Conservation (phyloP, 1,139 yeast genomes). For the Debaryomyces robertsiae region DNA sequence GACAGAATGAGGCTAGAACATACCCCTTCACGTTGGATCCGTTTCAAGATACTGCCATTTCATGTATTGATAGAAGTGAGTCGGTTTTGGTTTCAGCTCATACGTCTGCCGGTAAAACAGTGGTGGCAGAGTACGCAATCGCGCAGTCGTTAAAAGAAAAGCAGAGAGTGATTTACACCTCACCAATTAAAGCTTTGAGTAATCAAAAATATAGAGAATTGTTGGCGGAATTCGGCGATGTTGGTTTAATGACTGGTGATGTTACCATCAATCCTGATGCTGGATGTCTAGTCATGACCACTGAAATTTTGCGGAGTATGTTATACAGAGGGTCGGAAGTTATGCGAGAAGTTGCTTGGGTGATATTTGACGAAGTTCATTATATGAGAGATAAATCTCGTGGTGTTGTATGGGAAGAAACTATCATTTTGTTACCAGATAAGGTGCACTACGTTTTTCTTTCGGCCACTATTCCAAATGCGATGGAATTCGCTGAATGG, state of each 20-base stretch:
- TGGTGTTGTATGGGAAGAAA: constrained; percentile 99
- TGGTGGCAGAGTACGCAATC: constrained; percentile 97
- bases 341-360: constrained; percentile 97
- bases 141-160: constrained; percentile 89
- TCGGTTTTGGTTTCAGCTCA: constrained; percentile 98
- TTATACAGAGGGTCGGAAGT: constrained; percentile 91
- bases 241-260: constrained; percentile 97
- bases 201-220: constrained; percentile 96
- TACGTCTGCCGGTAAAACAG: constrained; percentile 98
- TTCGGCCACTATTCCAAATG: constrained; percentile 97
- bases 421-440: constrained; percentile 91
- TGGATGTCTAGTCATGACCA: constrained; percentile 95
- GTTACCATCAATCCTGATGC: constrained; percentile 97
- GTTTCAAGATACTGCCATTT: constrained; percentile 93
- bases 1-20: constrained; percentile 72
- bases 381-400: constrained; percentile 94
- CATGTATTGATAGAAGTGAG: constrained; percentile 91
- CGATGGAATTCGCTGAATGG: constrained; percentile 99
- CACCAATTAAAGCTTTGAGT: constrained; percentile 95
- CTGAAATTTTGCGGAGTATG: constrained; percentile 93
- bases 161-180: constrained; percentile 94
- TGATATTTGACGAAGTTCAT: constrained; percentile 93
- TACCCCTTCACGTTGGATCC: constrained; percentile 95
- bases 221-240: constrained; percentile 90
- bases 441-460: constrained; percentile 85